These are phyloP conservation scores for Magnolia kwangsiensis DNA, from an alignment of 164 flowering plant species.

Conservation along the genomic window DNA sequence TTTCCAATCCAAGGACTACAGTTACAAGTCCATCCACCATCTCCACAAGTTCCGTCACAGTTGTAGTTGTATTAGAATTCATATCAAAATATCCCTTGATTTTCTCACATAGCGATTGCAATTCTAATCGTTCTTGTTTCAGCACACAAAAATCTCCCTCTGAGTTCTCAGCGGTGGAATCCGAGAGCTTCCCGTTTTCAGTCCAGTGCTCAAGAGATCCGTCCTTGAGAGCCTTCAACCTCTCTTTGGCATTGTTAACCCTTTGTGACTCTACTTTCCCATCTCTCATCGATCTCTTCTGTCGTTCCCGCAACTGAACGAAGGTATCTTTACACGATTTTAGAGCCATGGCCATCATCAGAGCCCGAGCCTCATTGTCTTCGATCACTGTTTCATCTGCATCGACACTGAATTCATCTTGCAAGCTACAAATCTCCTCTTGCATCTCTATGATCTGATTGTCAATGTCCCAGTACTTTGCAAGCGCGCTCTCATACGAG, in stretches of 20 bases:
- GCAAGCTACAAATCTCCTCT: conserved; percentile 41
- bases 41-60: conserved; percentile 65
- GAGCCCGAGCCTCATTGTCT: conserved; percentile 61
- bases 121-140: conserved; percentile 15
- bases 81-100: conserved; percentile 38
- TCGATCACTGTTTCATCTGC: conserved; percentile 34
- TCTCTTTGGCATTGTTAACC: conserved; percentile 36
- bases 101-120: conserved; percentile 31
- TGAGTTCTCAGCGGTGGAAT: conserved; percentile 12
- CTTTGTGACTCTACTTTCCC: conserved; percentile 39
- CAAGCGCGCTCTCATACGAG: conserved; percentile 42
- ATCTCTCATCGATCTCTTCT: conserved; percentile 37
- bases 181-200: conserved; percentile 28
- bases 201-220: conserved; percentile 13
- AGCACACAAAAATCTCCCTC: conserved; percentile 21
- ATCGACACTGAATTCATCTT: conserved; percentile 64
- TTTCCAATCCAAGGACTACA: conserved; percentile 59
- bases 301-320: conserved; percentile 47
- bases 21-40: conserved; percentile 77
- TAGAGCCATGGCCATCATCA: conserved; percentile 66
- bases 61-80: conserved; percentile 25
- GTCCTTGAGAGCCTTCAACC: conserved; percentile 34
- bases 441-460: conserved; percentile 53
- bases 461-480: conserved; percentile 70
- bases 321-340: conserved; percentile 59